Base-by-base conservation (phyloP, 1,284 basidiomycete genomes). In the Butyriboletus appendiculatus region DNA sequence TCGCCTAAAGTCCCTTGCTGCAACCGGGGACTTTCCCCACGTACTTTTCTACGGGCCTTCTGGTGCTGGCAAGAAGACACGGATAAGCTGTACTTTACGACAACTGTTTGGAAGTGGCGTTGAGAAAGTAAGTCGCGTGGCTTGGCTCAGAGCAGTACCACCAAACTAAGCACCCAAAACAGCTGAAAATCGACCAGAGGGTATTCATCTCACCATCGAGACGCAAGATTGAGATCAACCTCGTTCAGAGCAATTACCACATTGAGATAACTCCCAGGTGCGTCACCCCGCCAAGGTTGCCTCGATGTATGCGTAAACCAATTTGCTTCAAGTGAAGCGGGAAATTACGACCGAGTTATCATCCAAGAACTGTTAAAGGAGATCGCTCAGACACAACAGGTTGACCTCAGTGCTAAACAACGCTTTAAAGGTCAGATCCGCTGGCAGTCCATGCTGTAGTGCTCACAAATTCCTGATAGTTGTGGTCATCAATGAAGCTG, bases 401-500 rank as follows among this genome's bases (percentile, higher is more conserved):
- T 99, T 8, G 96, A 99, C 73, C 74, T 97, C 59, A 94, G 85
- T 67, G 96, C 97, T 0, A 96, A 92, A 69, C 96, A 98, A 65
- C 81, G 92, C 53, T 99, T 99, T 77, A 99, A 99, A 79, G 94
- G 95, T 93, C 43, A 43, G 50, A 40, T 30, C 55, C 59, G 40
- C 39, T 52, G 49, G 35, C n/a, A 33, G 37, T 18, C 30, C 39
- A 10, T 38, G 32, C 12, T 45, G 40, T 15, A 7, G 18, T 10
- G 7, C 42, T 67, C 33, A 62, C 44, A 33, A 2, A 24, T 28
- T 22, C 16, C 33, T 35, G 56, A 5, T 63, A 97, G 96, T 96
- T n/a, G 96, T 99, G 43, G 84, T 99, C 55, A 98, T 99, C 71
- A 98, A 99, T 66, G 96, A 98, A 74, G 97, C 96, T 0, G 96